Evolutionary conservation across 441 rosid species (phyloP), one percentile per base, ranked within the genome.

Genomic region (Lepidium campestre): DNA sequence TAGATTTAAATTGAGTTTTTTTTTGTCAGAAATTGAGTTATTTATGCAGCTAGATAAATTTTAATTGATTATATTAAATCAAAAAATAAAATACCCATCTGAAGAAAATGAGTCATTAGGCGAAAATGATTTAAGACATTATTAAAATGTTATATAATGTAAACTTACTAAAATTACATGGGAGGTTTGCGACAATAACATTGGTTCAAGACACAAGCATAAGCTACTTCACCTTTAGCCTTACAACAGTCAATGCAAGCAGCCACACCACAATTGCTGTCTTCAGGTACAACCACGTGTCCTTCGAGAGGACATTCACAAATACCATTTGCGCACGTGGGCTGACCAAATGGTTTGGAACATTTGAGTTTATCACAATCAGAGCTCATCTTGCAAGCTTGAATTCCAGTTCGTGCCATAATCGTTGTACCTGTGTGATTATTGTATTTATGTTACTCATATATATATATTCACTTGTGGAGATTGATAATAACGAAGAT

Each of bases 171-270:
- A 50, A 14, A 41, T 54, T 15, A 67, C 55, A 56, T 15, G 17
- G 29, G 54, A 54, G 17, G 61, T 20, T 46, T 42, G 54, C 54
- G 52, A 65, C 69, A 65, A 17, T 4, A 32, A 54, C 53, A 65
- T 13, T 3, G n/a, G 20, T 53, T 6, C 13, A 19, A 1, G 27
- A 5, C 10, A 37, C 35, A 54, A 31, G 10, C 10, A 32, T 10
- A 6, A 42, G 17, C 23, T 20, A 0, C 17, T 66, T 66, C 45
- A 3, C 54, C 62, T 55, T 32, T 32, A 10, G 54, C 36, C 1
- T 54, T 44, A n/a, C 54, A 66, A 17, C 19, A 37, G 45, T 54
- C 36, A 42, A 32, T 20, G 45, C 62, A 65, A 27, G 2, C 12
- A 50, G 25, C 53, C 10, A 65, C 62, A 42, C 45, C 62, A 65